A percentile compares a stretch with the other conserved stretches of the same genome.
Conservation (phyloP, 1,139 yeast species). For the Yamadazyma siamensis region DNA sequence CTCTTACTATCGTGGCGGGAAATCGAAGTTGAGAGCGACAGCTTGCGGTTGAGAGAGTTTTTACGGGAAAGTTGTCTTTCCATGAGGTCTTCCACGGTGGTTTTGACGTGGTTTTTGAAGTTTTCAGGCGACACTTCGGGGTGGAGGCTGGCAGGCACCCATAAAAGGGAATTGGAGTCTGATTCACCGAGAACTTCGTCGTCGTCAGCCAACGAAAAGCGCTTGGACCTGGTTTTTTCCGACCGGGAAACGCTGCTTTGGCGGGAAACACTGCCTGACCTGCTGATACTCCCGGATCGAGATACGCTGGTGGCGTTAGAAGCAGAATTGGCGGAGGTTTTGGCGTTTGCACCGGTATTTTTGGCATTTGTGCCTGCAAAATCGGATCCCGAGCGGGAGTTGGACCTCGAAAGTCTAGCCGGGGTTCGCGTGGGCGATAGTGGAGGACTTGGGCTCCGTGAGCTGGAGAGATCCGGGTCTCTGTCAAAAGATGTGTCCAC, state of each 20-base stretch:
- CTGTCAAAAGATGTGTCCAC: conserved; percentile 15
- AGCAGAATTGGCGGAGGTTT: not conserved
- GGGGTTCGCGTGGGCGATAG: conserved; percentile 5
- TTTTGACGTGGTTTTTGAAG: conserved; percentile 77
- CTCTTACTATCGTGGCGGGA: conserved; percentile 15
- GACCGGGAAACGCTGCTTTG: not conserved
- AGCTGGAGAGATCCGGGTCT: conserved; percentile 4
- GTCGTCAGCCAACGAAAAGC: not conserved
- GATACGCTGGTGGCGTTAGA: conserved; percentile 7
- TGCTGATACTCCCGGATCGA: not conserved
- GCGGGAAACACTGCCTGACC: no score
- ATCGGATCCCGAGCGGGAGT: not conserved
- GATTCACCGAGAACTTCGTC: conserved; percentile 20
- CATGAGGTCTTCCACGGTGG: conserved; percentile 72
- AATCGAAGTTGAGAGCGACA: conserved; percentile 25
- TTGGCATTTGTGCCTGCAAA: no score
- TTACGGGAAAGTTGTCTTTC: conserved; percentile 35
- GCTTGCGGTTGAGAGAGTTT: conserved; percentile 26
- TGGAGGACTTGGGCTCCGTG: conserved; percentile 9
- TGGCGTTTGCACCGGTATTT: no score
- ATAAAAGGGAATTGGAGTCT: conserved; percentile 44
- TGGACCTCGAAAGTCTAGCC: not conserved
- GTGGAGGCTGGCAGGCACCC: conserved; percentile 96
- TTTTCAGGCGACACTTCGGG: conserved; percentile 93
- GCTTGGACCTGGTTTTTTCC: not conserved